phyloP scores from a whole-genome alignment of 371 early-diverging fungal genomes.

The Lichtheimia ornata region DNA sequence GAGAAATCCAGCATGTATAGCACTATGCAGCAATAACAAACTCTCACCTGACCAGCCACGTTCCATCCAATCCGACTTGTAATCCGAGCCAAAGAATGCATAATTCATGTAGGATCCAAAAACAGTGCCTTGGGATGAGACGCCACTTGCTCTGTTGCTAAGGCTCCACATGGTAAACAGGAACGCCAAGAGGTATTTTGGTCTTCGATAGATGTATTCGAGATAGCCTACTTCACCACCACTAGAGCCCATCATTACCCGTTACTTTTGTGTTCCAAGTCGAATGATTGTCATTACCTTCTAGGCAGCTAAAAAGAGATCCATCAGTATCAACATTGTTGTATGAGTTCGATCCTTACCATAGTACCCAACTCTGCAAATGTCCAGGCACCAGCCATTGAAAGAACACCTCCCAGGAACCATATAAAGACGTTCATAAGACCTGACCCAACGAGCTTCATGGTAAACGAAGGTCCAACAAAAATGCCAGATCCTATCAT shows the following conservation, averaged over 20 bases:
- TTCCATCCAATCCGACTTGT: constrained; percentile 33
- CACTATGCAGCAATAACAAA: not conserved
- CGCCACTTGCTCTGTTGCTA: constrained; percentile 40
- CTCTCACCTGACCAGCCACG: constrained; percentile 41
- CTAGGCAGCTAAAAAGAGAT: constrained; percentile 31
- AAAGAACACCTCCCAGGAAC: constrained; percentile 35
- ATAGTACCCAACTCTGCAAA: constrained; percentile 51
- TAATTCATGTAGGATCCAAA: constrained; percentile 48
- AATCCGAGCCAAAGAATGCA: constrained; percentile 34
- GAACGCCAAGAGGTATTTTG: constrained; percentile 40
- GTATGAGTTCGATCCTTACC: constrained; percentile 21
- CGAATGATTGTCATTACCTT: constrained; percentile 21
- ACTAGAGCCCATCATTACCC: constrained; percentile 16
- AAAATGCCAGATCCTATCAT: constrained; percentile 50
- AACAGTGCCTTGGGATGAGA: constrained; percentile 43
- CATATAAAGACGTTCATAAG: constrained; percentile 45
- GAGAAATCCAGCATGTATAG: not conserved
- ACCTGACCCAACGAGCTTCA: constrained; percentile 42
- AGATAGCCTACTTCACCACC: constrained; percentile 49
- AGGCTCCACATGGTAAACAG: constrained; percentile 42
- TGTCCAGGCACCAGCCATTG: constrained; percentile 36
- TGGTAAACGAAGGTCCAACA: constrained; percentile 38
- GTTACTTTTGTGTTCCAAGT: not conserved
- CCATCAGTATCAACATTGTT: not conserved
- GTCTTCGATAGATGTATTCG: constrained; percentile 40